Percentiles rank a stretch among this genome's conserved stretches.
Conservation (phyloP, 2,329 filamentous ascomycete species). For the Calycina marina region DNA sequence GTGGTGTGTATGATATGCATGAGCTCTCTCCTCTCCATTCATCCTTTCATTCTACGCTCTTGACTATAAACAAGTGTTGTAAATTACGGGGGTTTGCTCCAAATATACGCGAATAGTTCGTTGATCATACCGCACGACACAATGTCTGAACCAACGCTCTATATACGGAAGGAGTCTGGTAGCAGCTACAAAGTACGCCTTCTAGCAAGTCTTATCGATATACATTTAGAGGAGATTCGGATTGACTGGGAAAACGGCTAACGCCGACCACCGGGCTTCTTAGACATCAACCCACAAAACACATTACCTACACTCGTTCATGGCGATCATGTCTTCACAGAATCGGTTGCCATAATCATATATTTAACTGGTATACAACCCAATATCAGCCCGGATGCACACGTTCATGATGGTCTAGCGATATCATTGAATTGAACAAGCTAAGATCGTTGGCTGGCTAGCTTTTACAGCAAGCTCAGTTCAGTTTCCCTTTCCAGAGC, state of each 20-base stretch:
- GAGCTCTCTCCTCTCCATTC: neutral
- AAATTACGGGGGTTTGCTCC: neutral
- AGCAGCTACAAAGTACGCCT: neutral
- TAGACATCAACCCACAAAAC: neutral
- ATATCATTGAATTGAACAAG: slow-evolving; percentile 1
- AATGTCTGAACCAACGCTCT: neutral
- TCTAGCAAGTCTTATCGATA: neutral
- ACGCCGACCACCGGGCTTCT: neutral
- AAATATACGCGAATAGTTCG: neutral
- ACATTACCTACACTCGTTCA: neutral
- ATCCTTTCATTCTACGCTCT: too few species aligned
- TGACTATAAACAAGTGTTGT: too few species aligned
- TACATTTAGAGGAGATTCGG: neutral
- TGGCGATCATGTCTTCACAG: neutral
- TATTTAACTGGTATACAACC: neutral
- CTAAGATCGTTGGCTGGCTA: neutral
- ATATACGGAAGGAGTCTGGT: neutral
- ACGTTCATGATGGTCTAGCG: neutral
- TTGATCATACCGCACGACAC: too few species aligned
- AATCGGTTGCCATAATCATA: neutral
- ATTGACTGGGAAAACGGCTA: neutral
- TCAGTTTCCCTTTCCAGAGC: neutral
- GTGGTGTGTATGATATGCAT: too few species aligned
- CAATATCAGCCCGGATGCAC: neutral
- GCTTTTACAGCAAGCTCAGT: neutral